phyloP scores from a whole-genome alignment of 805 yeast species.

The Saccharomyces jurei region DNA sequence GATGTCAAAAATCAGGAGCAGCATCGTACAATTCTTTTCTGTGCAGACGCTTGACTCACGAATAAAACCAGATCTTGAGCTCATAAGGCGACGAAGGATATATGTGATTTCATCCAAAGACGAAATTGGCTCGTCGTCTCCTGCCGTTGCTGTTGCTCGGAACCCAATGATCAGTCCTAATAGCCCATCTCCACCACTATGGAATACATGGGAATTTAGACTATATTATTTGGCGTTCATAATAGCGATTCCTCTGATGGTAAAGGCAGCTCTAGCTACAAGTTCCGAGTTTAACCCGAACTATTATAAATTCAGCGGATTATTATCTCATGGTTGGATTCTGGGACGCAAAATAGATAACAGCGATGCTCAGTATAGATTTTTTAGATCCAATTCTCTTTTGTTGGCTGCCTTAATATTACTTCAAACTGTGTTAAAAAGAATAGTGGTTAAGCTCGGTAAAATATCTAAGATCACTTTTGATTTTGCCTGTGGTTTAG shows the following conservation, averaged over 20 bases:
- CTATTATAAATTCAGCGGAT: constrained; percentile 49
- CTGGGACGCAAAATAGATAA: constrained; percentile 83
- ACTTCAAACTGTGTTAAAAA: constrained; percentile 46
- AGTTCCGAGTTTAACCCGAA: constrained; percentile 65
- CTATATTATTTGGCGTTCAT: constrained; percentile 54
- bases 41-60: constrained; percentile 24
- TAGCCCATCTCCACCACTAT: constrained; percentile 27
- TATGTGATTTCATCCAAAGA: constrained; percentile 4
- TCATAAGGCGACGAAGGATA: constrained; percentile 9
- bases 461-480: constrained; percentile 40
- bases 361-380: constrained; percentile 77
- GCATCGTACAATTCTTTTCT: constrained; percentile 18
- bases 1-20: not conserved
- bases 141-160: not conserved
- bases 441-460: constrained; percentile 16
- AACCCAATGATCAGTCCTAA: not conserved
- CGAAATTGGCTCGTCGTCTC: not conserved
- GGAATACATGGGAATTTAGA: constrained; percentile 69
- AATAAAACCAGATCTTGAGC: constrained; percentile 15
- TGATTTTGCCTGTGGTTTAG: constrained; percentile 60
- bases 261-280: constrained; percentile 70
- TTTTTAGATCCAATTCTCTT: constrained; percentile 70
- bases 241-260: constrained; percentile 70
- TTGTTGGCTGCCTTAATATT: constrained; percentile 46
- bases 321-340: constrained; percentile 75